These are phyloP conservation scores for Serendipita sp. DNA, from an alignment of 768 basidiomycete species.

Conservation along the genomic window DNA sequence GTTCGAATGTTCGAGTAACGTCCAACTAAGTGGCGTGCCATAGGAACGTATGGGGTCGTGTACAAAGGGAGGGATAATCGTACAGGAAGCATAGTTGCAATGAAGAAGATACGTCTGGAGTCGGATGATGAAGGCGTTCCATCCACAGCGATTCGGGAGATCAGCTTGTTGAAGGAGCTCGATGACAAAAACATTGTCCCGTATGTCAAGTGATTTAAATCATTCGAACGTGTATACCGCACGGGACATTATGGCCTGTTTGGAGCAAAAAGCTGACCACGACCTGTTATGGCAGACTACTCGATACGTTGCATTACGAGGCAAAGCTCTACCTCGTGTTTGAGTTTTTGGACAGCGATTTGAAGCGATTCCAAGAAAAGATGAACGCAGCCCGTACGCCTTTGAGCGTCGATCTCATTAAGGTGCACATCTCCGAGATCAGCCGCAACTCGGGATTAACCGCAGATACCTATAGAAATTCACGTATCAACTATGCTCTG, in stretches of 20 bases:
- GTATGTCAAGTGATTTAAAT: slow-evolving; percentile 23
- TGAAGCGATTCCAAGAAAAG: slow-evolving; percentile 94
- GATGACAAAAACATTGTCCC: slow-evolving; percentile 92
- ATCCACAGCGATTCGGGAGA: slow-evolving; percentile 94
- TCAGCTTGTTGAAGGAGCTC: slow-evolving; percentile 90
- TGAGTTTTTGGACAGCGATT: slow-evolving; percentile 92
- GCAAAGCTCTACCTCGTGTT: slow-evolving; percentile 96
- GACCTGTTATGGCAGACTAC: slow-evolving; percentile 37
- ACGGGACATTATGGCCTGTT: neutral
- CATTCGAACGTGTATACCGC: neutral
- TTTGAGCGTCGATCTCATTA: slow-evolving; percentile 56
- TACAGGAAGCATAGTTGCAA: slow-evolving; percentile 73
- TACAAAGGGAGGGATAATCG: slow-evolving; percentile 85
- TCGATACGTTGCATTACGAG: slow-evolving; percentile 95
- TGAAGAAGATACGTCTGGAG: slow-evolving; percentile 98
- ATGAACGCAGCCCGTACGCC: slow-evolving; percentile 57
- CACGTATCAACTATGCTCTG: slow-evolving; percentile 81
- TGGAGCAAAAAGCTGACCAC: neutral
- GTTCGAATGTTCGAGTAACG: neutral
- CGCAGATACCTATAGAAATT: slow-evolving; percentile 57
- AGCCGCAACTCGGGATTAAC: slow-evolving; percentile 15
- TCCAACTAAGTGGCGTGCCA: slow-evolving; percentile 5
- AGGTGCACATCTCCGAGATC: slow-evolving; percentile 44
- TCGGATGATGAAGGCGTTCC: slow-evolving; percentile 99
- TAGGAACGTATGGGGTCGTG: slow-evolving; percentile 96